These are phyloP conservation scores for Neurospora pannonica DNA, from an alignment of 495 filamentous ascomycete genomes.

Conservation along the genomic window DNA sequence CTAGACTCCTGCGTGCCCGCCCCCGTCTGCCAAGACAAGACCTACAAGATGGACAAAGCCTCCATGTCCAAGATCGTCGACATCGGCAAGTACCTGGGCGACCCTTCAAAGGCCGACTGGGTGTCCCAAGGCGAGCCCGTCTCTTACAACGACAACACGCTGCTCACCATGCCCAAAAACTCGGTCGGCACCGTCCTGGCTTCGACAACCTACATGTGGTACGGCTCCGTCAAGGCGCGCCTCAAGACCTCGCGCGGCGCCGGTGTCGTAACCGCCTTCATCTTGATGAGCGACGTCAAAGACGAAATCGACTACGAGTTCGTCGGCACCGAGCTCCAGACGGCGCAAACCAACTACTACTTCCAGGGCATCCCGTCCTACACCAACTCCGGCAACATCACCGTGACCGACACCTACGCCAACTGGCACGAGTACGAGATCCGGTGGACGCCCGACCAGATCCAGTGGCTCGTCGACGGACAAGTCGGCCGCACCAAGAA, in stretches of 20 bases:
- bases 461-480: constrained; percentile 82
- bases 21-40: constrained; percentile 67
- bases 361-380: constrained; percentile 91
- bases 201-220: constrained; percentile 90
- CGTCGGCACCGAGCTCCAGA: constrained; percentile 67
- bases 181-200: constrained; percentile 82
- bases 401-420: constrained; percentile 60
- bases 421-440: constrained; percentile 88
- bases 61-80: constrained; percentile 56
- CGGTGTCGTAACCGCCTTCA: constrained; percentile 94
- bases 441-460: constrained; percentile 77
- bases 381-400: constrained; percentile 59
- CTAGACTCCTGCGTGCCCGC: constrained; percentile 80
- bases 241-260: constrained; percentile 76
- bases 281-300: constrained; percentile 86
- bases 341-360: constrained; percentile 91
- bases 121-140: constrained; percentile 71
- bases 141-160: constrained; percentile 48
- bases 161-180: constrained; percentile 78
- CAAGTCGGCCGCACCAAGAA: constrained; percentile 61
- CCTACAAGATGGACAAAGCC: constrained; percentile 51
- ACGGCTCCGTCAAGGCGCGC: constrained; percentile 79
- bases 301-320: constrained; percentile 98
- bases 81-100: constrained; percentile 77
- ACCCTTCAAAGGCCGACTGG: constrained; percentile 72